Conservation (phyloP, 345 rosid genomes). For the Lepidium sativum region DNA sequence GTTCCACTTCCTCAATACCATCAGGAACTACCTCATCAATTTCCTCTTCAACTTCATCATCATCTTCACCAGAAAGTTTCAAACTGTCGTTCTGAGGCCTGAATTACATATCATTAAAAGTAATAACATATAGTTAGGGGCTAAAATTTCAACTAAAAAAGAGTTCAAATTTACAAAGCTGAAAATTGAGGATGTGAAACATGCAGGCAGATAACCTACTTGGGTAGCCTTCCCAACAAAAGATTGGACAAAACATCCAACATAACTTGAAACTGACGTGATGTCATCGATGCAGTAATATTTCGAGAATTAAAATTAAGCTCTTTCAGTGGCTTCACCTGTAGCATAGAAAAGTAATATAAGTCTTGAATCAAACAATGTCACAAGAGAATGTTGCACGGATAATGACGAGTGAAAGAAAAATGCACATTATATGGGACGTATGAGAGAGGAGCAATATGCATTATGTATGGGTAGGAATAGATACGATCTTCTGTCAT, state of each 20-base stretch:
- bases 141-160: not conserved
- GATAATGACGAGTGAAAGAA: not conserved
- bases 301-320: constrained; percentile 69
- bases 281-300: constrained; percentile 82
- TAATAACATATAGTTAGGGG: not conserved
- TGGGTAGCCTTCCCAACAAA: constrained; percentile 78
- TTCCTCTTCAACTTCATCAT: constrained; percentile 85
- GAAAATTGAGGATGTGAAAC: not conserved
- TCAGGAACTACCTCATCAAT: constrained; percentile 95
- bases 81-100: constrained; percentile 84
- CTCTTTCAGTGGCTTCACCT: constrained; percentile 94
- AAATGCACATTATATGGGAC: not conserved
- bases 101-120: constrained; percentile 12
- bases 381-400: not conserved
- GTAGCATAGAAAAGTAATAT: not conserved
- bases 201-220: constrained; percentile 38
- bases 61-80: constrained; percentile 77
- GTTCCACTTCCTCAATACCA: constrained; percentile 93
- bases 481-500: not conserved
- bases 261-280: constrained; percentile 93
- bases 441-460: not conserved
- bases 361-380: constrained; percentile 2
- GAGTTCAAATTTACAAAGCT: not conserved
- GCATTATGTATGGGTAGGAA: not conserved
- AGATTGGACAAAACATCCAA: constrained; percentile 81